phyloP scores from a whole-genome alignment of 2,329 filamentous ascomycete genomes.

The Fusarium udum region DNA sequence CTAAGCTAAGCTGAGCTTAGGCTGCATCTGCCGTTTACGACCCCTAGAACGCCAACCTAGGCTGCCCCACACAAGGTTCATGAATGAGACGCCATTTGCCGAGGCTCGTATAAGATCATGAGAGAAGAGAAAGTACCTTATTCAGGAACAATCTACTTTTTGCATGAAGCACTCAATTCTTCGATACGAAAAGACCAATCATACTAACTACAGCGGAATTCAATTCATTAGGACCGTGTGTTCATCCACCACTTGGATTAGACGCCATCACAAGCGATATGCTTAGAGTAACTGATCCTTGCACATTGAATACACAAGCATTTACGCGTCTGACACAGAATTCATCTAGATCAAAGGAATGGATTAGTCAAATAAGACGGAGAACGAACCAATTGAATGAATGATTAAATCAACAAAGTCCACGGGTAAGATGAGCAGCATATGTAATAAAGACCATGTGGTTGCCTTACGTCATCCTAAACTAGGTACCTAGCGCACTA shows the following conservation, averaged over 20 bases:
- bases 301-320: neutral
- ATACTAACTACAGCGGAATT: neutral
- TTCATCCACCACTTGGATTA: neutral
- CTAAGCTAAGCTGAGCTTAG: neutral
- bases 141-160: neutral
- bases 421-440: neutral
- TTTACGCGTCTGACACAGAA: neutral
- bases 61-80: neutral
- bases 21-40: neutral
- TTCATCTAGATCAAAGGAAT: neutral
- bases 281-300: neutral
- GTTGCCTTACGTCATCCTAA: slow-evolving; percentile 35
- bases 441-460: slow-evolving; percentile 10
- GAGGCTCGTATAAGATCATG: slow-evolving; percentile 10
- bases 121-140: neutral
- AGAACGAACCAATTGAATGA: neutral
- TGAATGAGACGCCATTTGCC: neutral
- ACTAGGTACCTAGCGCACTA: neutral
- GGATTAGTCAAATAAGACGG: neutral
- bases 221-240: no score
- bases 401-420: neutral
- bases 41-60: neutral
- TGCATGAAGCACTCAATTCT: neutral
- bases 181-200: neutral
- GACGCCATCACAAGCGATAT: neutral